Evolutionary conservation across 257 asterid species (phyloP), one percentile per base, ranked within the genome.

Genomic region (Gentiana straminea): DNA sequence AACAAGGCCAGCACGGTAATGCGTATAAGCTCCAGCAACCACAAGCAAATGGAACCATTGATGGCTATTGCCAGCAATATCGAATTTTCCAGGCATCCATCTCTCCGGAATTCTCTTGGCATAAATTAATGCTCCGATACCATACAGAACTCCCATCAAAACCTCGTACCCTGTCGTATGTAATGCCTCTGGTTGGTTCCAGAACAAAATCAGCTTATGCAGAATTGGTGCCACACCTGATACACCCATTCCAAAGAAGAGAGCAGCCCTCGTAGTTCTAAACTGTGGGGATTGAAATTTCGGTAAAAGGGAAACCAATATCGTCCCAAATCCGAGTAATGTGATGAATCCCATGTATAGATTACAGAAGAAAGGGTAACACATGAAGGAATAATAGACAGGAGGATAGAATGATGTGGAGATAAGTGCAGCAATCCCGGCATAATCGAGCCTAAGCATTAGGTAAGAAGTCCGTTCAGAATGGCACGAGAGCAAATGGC

Each of bases 81-180:
- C 99, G 3, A 92, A 88, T 63, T 81, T 88, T 35, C 99, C 99
- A 0, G 97, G 99, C 91, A 70, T 83, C 99, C 95, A 86, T 66
- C 83, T 75, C 75, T 92, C 97, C 0, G 99, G 99, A 38, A 85
- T 58, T 51, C 95, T 65, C 94, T 70, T 66, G 2, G 99, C 94
- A 35, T 92, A 92, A 1, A 92, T 75, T 36, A 89, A 49, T 0
- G 97, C 99, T 38, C 97, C 97, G 1, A 79, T 9, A 7, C 95
- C 95, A 4, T 92, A 92, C 8, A 92, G 65, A 0, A 55, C 45
- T 37, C 97, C 99, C 99, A 92, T 88, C 83, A 92, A 74, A 13
- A 81, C 57, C 52, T 92, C 99, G 33, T 83, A 89, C 0, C 76
- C 82, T 0, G 97, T 92, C 0, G 97, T 88, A 61, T 82, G 83